Conservation (phyloP, 805 yeast species). For the Starmerella khaoyaiensis region DNA sequence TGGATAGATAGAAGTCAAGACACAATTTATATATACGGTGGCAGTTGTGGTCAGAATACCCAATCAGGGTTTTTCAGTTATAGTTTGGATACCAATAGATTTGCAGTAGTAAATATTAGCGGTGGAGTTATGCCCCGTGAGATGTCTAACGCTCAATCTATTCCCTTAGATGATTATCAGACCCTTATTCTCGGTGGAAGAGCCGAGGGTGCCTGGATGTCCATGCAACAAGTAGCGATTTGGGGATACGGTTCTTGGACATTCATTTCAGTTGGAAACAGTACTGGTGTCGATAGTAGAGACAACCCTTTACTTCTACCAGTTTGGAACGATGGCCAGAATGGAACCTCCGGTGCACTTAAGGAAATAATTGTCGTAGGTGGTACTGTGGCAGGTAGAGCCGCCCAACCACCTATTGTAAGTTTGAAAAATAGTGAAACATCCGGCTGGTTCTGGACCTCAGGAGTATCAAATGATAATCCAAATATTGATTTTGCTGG, state of each 20-base stretch:
- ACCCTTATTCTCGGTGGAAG: constrained; percentile 48
- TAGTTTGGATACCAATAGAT: constrained; percentile 15
- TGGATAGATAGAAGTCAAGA: constrained; percentile 22
- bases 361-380: constrained; percentile 43
- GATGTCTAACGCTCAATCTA: constrained; percentile 19
- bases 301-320: constrained; percentile 44
- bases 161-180: constrained; percentile 13
- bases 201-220: constrained; percentile 51
- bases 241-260: constrained; percentile 67
- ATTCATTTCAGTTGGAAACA: constrained; percentile 30
- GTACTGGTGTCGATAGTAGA: constrained; percentile 39
- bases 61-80: constrained; percentile 20
- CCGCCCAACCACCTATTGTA: constrained; percentile 35
- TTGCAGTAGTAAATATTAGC: constrained; percentile 6
- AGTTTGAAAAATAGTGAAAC: constrained; percentile 29
- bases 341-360: constrained; percentile 10
- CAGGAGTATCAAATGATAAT: neutral
- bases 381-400: constrained; percentile 36
- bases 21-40: constrained; percentile 25
- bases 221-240: constrained; percentile 57
- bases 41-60: constrained; percentile 21
- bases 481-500: constrained; percentile 7
- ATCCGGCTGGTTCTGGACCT: constrained; percentile 36
- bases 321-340: constrained; percentile 28
- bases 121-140: constrained; percentile 20